phyloP scores from a whole-genome alignment of 148 eudicot genomes.

The Camellia japonica region DNA sequence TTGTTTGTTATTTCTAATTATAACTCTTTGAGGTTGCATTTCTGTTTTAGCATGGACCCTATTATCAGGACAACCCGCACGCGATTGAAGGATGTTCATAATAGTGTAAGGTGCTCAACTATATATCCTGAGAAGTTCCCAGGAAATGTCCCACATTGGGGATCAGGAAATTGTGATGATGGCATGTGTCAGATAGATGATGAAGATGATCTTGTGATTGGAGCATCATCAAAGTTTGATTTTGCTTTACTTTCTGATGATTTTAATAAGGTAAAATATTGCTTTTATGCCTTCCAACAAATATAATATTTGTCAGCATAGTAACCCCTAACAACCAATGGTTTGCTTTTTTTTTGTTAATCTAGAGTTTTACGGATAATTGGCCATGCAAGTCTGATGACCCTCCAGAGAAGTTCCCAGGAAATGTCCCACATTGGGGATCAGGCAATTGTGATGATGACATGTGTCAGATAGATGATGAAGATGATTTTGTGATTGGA shows the following conservation, averaged over 20 bases:
- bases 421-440: too few relatives aligned
- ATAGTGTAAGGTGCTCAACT: constrained; percentile 57
- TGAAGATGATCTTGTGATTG: constrained; percentile 36
- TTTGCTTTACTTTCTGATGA: constrained; percentile 35
- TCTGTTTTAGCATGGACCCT: constrained; percentile 17
- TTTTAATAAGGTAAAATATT: constrained; percentile 43
- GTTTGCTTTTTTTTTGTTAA: too few relatives aligned
- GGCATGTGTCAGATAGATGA: constrained; percentile 84
- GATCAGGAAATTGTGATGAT: constrained; percentile 48
- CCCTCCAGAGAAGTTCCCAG: too few relatives aligned
- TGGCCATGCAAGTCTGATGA: too few relatives aligned
- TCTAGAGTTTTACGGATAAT: too few relatives aligned
- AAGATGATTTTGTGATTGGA: too few relatives aligned
- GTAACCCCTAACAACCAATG: neutral
- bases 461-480: too few relatives aligned
- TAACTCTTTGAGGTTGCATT: constrained; percentile 6
- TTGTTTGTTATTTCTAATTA: constrained; percentile 8
- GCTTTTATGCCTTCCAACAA: neutral
- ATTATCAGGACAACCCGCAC: constrained; percentile 32
- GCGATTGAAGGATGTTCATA: constrained; percentile 40
- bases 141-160: constrained; percentile 41
- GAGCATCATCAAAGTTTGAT: constrained; percentile 27
- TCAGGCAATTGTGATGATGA: too few relatives aligned
- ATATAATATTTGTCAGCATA: neutral
- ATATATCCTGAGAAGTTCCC: constrained; percentile 48